These are phyloP conservation scores for Mortierella hygrophila DNA, from an alignment of 192 early-diverging fungal species.

Conservation along the genomic window DNA sequence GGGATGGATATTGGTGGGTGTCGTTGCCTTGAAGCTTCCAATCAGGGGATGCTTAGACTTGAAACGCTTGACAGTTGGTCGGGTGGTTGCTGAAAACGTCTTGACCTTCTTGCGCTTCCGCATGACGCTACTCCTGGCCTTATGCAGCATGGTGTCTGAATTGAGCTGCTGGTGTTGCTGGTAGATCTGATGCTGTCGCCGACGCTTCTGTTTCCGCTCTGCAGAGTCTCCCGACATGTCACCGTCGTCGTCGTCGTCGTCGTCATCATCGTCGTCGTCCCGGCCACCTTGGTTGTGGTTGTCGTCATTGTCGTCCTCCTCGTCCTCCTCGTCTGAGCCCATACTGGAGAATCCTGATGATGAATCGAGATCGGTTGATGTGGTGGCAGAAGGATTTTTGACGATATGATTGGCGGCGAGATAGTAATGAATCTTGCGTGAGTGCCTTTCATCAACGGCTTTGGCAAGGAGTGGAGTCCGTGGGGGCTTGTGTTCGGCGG, in stretches of 20 bases:
- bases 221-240: slow-evolving; percentile 46
- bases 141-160: slow-evolving; percentile 45
- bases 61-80: slow-evolving; percentile 55
- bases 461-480: slow-evolving; percentile 79
- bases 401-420: slow-evolving; percentile 64
- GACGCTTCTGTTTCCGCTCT: slow-evolving; percentile 46
- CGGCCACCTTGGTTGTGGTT: slow-evolving; percentile 16
- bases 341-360: slow-evolving; percentile 51
- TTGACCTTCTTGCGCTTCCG: slow-evolving; percentile 53
- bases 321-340: slow-evolving; percentile 50
- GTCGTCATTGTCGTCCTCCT: slow-evolving; percentile 39
- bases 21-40: slow-evolving; percentile 49
- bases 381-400: slow-evolving; percentile 39
- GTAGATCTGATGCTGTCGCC: slow-evolving; percentile 40
- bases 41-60: slow-evolving; percentile 50
- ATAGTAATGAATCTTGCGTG: slow-evolving; percentile 82
- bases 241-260: slow-evolving; percentile 47
- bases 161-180: slow-evolving; percentile 48
- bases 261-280: slow-evolving; percentile 27
- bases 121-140: slow-evolving; percentile 36
- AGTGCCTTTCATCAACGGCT: slow-evolving; percentile 75
- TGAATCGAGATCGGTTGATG: slow-evolving; percentile 39
- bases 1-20: slow-evolving; percentile 46
- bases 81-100: slow-evolving; percentile 31
- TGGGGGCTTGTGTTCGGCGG: slow-evolving; percentile 80